Evolutionary conservation across 2,329 filamentous ascomycete genomes (phyloP).

Genomic region (Neonectria sp.): DNA sequence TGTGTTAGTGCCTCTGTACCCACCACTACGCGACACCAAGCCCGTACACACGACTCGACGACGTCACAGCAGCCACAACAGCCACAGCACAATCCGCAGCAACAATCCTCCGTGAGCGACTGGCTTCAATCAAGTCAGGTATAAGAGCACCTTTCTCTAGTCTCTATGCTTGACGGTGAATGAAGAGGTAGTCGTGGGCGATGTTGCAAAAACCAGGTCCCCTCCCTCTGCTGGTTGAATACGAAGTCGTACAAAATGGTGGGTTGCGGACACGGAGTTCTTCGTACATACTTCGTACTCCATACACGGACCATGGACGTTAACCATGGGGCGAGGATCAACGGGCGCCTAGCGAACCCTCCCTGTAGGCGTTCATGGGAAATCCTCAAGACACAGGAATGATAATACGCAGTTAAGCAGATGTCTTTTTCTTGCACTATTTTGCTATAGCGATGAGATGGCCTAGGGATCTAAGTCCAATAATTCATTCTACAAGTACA

Average conservation of each 20-base stretch:
- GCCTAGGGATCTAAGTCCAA: constrained; percentile 5
- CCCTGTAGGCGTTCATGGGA: constrained; percentile 13
- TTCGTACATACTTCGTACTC: not conserved
- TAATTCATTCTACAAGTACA: not conserved
- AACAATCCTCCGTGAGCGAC: not conserved
- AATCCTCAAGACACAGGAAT: not conserved
- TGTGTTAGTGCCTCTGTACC: not conserved
- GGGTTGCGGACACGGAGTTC: constrained; percentile 6
- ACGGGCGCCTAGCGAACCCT: not conserved
- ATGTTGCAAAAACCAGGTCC: not conserved
- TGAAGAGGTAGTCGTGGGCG: not conserved
- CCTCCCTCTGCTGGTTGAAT: constrained; percentile 3
- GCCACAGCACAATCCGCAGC: not conserved
- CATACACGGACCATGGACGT: not conserved
- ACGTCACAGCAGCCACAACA: constrained; percentile 8
- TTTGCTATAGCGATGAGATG: constrained; percentile 15
- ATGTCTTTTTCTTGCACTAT: not conserved
- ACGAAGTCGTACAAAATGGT: constrained; percentile 6
- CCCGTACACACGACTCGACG: constrained; percentile 7
- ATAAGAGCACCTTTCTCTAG: not conserved
- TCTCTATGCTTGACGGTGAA: not conserved
- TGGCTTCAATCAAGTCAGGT: not conserved
- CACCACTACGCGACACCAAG: not conserved
- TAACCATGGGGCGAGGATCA: constrained; percentile 3
- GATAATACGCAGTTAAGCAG: not conserved